These are phyloP conservation scores for Chytriomyces confervae DNA, from an alignment of 192 early-diverging fungal genomes.

Conservation along the genomic window DNA sequence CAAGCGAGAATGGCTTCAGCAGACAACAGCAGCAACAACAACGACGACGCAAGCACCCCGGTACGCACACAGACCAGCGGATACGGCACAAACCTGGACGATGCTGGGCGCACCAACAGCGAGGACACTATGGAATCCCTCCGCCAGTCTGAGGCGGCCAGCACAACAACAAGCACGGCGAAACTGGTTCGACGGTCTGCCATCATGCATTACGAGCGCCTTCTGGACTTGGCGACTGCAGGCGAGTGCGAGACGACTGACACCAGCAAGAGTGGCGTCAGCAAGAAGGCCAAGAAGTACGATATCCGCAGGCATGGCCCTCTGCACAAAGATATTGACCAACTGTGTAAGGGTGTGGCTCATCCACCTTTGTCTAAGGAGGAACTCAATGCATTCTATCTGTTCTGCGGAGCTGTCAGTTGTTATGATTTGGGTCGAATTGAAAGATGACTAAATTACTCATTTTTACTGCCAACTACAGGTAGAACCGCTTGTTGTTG, in stretches of 20 bases:
- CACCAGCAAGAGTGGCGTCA: not conserved
- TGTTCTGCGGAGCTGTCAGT: conserved; percentile 8
- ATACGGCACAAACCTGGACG: too few relatives aligned
- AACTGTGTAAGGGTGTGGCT: not conserved
- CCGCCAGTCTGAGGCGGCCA: too few relatives aligned
- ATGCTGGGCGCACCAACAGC: too few relatives aligned
- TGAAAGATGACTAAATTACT: too few relatives aligned
- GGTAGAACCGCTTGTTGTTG: conserved; percentile 17
- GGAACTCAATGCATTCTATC: conserved; percentile 31
- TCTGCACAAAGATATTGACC: conserved; percentile 18
- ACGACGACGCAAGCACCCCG: too few relatives aligned
- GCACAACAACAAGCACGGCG: too few relatives aligned
- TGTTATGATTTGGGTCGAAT: not conserved
- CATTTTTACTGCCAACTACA: not conserved
- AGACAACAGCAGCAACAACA: too few relatives aligned
- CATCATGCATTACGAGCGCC: not conserved
- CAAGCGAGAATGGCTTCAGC: too few relatives aligned
- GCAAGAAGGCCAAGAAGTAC: not conserved
- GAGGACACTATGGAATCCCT: too few relatives aligned
- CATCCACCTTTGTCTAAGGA: conserved; percentile 20
- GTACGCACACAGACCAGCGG: too few relatives aligned
- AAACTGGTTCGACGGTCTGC: not conserved
- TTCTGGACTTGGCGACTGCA: not conserved
- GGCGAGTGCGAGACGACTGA: not conserved
- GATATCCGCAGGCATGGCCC: conserved; percentile 1